Base-by-base conservation (phyloP, 2,329 filamentous ascomycete genomes). In the Nigrospora oryzae region DNA sequence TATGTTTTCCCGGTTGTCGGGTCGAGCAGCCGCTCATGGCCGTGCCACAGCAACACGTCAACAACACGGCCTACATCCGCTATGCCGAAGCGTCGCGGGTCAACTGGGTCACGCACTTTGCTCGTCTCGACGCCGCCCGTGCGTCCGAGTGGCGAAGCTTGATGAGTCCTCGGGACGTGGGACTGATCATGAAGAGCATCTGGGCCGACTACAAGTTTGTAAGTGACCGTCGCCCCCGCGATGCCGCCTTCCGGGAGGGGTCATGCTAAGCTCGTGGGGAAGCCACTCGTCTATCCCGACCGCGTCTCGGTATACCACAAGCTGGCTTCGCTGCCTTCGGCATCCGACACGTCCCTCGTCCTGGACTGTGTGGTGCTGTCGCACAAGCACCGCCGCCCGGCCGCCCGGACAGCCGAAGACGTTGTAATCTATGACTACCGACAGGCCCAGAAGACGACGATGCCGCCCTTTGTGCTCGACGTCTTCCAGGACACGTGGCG, bases 171-270 rank as follows among this genome's bases (percentile, higher is more conserved):
- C 74, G 67, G 19, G 75, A 76, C 1, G 69, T 81, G 15, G 89
- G 90, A 0, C 61, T 95, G 45, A 93, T 95, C 47, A 65, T 95
- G 57, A 77, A 81, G 55, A 88, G 82, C 53, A 89, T 95, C 53
- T 84, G 77, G 54, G 83, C 86, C 0, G 84, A 94, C 53, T 95
- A 85, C 65, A 95, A 95, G 67, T 89, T 94, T 67, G 88, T 93
- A 60, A 51, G 83, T 72, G 23, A 28, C 23, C 5, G 23, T 7
- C 23, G 23, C 23, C 23, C 23, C 34, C 34, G 16, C 34, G 6
- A 7, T 10, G 14, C 14, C 6, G 16, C 16, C 14, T 36, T 2
- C 11, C 34, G 34, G 34, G 14, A 36, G 11, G 34, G n/a, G 23
- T 38, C 17, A 32, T 23, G 30, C 23, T 13, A 38, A 8, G 11